Percentiles rank a stretch among this genome's conserved stretches.
Conservation (phyloP, 208 protist genomes). For the Tritrichomonas musculus region DNA sequence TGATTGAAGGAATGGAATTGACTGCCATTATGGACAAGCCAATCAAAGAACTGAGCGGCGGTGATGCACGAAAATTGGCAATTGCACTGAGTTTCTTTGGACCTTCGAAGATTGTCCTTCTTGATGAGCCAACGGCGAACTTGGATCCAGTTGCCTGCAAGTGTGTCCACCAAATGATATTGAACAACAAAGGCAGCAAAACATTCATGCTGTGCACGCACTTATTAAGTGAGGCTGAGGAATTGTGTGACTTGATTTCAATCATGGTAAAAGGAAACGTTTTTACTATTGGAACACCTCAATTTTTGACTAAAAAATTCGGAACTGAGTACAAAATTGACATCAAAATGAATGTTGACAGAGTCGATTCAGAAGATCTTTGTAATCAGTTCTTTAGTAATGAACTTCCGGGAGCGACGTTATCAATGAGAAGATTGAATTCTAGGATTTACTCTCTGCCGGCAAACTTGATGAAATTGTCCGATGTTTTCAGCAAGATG, state of each 20-base stretch:
- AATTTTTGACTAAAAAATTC: not conserved
- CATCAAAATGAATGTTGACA: not conserved
- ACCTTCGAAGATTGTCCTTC: not conserved
- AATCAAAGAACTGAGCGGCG: not conserved
- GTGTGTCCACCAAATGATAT: not conserved
- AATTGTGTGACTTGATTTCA: not conserved
- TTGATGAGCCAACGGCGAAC: not conserved
- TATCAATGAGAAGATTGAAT: not conserved
- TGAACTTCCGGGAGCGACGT: not conserved
- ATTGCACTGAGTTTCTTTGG: not conserved
- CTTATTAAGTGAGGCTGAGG: not conserved
- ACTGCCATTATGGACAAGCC: not conserved
- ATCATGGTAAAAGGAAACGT: slow-evolving; percentile 25
- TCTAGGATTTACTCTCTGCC: not conserved
- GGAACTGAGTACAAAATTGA: not conserved
- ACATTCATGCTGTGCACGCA: slow-evolving; percentile 23
- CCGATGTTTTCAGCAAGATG: not conserved
- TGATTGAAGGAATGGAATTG: not conserved
- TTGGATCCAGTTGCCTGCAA: not conserved
- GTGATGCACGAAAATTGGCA: not conserved
- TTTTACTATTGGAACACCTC: not conserved
- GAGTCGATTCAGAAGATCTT: not conserved
- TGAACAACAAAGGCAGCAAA: not conserved
- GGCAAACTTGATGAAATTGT: not conserved
- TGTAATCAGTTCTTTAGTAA: not conserved